Conservation (phyloP, 1,139 yeast species). For the Lipomyces yarrowii region DNA sequence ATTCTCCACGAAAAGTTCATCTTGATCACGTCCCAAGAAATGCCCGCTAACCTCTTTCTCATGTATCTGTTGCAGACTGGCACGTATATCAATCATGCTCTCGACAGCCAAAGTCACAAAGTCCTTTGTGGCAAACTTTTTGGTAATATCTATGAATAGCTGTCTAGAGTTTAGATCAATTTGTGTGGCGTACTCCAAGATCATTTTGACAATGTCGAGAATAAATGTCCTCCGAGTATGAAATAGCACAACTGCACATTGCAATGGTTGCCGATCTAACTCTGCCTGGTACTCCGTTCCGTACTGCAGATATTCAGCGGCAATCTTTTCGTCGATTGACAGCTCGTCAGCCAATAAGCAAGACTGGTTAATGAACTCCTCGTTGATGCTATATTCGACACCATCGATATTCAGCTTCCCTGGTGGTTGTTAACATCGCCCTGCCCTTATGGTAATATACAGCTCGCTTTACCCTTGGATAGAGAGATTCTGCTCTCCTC, state of each 20-base stretch:
- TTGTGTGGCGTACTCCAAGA: conserved; percentile 43
- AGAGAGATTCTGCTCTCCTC: conserved; percentile 57
- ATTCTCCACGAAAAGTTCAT: conserved; percentile 56
- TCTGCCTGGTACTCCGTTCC: conserved; percentile 50
- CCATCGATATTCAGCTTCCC: conserved; percentile 55
- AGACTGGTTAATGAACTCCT: conserved; percentile 55
- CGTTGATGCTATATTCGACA: conserved; percentile 52
- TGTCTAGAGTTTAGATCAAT: conserved; percentile 27
- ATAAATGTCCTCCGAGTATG: conserved; percentile 71
- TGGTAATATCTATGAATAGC: conserved; percentile 36
- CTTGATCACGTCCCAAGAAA: conserved; percentile 53
- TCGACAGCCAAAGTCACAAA: conserved; percentile 47
- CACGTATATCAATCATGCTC: conserved; percentile 62
- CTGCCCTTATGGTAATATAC: background rate
- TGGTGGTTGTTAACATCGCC: conserved; percentile 13
- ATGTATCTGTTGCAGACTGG: conserved; percentile 55
- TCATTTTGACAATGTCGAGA: conserved; percentile 66
- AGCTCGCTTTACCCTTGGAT: conserved; percentile 48
- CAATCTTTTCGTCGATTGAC: conserved; percentile 66
- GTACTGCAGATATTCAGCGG: conserved; percentile 57
- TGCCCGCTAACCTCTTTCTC: conserved; percentile 70
- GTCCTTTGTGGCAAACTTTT: conserved; percentile 36
- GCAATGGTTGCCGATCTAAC: conserved; percentile 59
- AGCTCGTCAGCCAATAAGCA: conserved; percentile 63
- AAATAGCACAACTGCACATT: conserved; percentile 71